Evolutionary conservation across 129 eudicot species (phyloP).

Genomic region (Flaveria sonorensis): DNA sequence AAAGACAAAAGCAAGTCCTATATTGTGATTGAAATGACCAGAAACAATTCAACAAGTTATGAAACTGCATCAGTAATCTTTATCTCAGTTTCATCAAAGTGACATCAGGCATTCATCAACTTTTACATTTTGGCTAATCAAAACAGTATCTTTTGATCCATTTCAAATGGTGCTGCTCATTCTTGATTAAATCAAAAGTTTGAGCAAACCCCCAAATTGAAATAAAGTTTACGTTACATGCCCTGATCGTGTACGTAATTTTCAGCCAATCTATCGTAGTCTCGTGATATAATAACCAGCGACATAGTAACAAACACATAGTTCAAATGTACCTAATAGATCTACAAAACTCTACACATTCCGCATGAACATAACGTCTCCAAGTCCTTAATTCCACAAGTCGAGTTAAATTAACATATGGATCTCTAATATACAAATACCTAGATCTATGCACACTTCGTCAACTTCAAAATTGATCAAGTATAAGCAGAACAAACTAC

Average conservation of each 20-base stretch:
- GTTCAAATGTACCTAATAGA: not conserved
- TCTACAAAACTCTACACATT: conserved; percentile 1
- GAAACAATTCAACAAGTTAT: too few species aligned
- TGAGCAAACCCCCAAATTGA: not conserved
- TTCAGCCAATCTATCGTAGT: not conserved
- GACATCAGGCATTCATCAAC: not conserved
- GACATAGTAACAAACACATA: not conserved
- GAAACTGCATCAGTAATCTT: too few species aligned
- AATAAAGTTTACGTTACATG: not conserved
- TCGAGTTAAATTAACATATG: not conserved
- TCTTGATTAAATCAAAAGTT: not conserved
- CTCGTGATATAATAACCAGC: not conserved
- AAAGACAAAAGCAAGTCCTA: too few species aligned
- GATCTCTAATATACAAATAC: not conserved
- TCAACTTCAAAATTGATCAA: conserved; percentile 7
- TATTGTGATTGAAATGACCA: too few species aligned
- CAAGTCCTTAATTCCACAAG: not conserved
- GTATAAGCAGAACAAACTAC: conserved; percentile 21
- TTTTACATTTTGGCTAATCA: conserved; percentile 1
- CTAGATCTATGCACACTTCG: conserved; percentile 28
- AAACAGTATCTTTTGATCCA: not conserved
- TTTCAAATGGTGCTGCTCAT: not conserved
- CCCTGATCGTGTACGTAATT: not conserved
- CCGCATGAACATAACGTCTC: conserved; percentile 9
- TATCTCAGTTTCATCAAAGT: too few species aligned